phyloP scores from a whole-genome alignment of 2,329 filamentous ascomycete genomes.

The Alternaria novae-zelandiae region DNA sequence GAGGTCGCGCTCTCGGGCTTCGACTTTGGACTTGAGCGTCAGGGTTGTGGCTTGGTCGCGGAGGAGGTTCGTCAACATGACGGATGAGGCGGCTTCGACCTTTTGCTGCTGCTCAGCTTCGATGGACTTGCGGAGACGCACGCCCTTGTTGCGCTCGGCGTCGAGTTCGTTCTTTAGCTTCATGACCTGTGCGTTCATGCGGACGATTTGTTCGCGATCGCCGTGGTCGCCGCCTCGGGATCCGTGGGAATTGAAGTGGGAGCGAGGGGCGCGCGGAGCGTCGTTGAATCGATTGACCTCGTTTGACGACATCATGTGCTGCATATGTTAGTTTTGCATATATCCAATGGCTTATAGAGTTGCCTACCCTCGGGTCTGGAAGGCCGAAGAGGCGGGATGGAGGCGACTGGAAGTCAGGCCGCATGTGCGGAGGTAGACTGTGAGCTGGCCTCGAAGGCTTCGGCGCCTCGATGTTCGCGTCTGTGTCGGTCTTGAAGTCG shows the following conservation, averaged over 20 bases:
- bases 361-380: conserved; percentile 1
- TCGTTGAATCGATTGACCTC: neutral
- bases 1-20: conserved; percentile 18
- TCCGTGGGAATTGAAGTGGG: neutral
- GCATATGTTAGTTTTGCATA: neutral
- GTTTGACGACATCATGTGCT: neutral
- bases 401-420: neutral
- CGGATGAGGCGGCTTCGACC: conserved; percentile 12
- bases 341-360: neutral
- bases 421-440: conserved; percentile 21
- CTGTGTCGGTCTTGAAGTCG: neutral
- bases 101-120: conserved; percentile 14
- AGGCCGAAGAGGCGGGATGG: neutral
- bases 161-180: conserved; percentile 22
- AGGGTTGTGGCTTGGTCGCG: conserved; percentile 21
- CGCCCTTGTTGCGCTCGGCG: conserved; percentile 17
- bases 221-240: neutral
- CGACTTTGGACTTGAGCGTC: conserved; percentile 3
- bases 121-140: conserved; percentile 8
- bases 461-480: neutral
- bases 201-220: conserved; percentile 15
- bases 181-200: conserved; percentile 16
- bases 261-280: conserved; percentile 1
- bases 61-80: conserved; percentile 18
- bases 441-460: neutral